Evolutionary conservation across 345 rosid genomes (phyloP).

Genomic region (Brassica napus): DNA sequence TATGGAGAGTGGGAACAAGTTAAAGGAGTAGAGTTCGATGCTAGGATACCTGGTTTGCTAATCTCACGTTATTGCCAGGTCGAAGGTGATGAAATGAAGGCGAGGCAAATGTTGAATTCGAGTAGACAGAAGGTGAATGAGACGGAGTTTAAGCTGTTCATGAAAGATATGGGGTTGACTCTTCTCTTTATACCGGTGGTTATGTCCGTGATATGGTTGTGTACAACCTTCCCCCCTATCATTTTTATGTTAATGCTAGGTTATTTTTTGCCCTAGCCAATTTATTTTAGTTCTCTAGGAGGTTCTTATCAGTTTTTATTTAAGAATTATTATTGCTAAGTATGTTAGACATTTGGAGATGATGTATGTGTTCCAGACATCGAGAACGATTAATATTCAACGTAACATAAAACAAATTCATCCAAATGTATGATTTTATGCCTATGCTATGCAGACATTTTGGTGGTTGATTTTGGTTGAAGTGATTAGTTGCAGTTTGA

Average conservation of each 20-base stretch:
- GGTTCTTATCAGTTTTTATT: no score
- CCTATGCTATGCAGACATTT: not conserved
- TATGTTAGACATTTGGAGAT: no score
- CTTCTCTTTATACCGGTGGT: not conserved
- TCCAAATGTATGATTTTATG: not conserved
- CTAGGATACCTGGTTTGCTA: not conserved
- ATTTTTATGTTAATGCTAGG: no score
- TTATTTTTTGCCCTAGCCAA: no score
- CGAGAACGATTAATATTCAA: no score
- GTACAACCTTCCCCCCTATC: not conserved
- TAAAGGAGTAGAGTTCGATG: not conserved
- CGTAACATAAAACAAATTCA: no score
- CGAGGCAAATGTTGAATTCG: not conserved
- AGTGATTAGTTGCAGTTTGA: not conserved
- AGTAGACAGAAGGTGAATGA: not conserved
- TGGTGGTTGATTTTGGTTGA: not conserved
- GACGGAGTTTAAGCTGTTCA: not conserved
- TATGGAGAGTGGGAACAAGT: not conserved
- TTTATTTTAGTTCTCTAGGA: no score
- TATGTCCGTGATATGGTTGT: not conserved
- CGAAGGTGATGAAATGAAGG: not conserved
- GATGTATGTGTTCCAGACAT: no score
- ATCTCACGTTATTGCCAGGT: not conserved
- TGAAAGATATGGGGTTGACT: not conserved
- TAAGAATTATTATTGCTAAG: no score